Base-by-base conservation (phyloP, 1,284 basidiomycete genomes). In the Kwoniella shivajii region DNA sequence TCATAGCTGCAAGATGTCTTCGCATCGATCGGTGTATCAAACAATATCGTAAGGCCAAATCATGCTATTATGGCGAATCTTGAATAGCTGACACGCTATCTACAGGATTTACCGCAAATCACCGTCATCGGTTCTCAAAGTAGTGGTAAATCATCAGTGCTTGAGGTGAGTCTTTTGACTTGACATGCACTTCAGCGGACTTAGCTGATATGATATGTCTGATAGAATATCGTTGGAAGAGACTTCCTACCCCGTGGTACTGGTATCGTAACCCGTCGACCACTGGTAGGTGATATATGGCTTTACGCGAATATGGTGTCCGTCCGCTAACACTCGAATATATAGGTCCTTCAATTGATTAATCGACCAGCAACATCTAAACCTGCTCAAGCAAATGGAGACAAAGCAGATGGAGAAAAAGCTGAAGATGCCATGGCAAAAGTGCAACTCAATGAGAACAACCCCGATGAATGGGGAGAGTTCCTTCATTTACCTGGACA, bases 241-340 rank as follows among this genome's bases (percentile, higher is more conserved):
- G 93, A 96, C 79, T 98, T 98, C 82, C 77, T 98, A 71, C 94
- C 94, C 78, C 89, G 94, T 83, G 95, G 94, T 71, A 90, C 90
- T 64, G 95, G 95, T 78, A 99, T 99, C 73, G 94, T 98, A 73
- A 98, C 95, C 53, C 86, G 95, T 74, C 86, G 95, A 74, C 93
- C 93, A 54, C 79, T 96, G 77, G 91, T 90, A 64, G 63, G 82
- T 68, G 10, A 13, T 6, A 36, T 24, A 24, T 6, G 13, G 14
- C 49, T 14, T 6, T 20, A 22, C 27, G n/a, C 44, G 33, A 22
- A n/a, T 29, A 6, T 34, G 24, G 14, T 44, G 6, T 50, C 20
- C 16, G 41, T 37, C 39, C 30, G 18, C 4, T 39, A 34, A 20
- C 18, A 16, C 3, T n/a, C 18, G 37, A 31, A 48, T 44, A 48